phyloP scores from a whole-genome alignment of 2,329 filamentous ascomycete species.

The Cladophialophora carrionii region DNA sequence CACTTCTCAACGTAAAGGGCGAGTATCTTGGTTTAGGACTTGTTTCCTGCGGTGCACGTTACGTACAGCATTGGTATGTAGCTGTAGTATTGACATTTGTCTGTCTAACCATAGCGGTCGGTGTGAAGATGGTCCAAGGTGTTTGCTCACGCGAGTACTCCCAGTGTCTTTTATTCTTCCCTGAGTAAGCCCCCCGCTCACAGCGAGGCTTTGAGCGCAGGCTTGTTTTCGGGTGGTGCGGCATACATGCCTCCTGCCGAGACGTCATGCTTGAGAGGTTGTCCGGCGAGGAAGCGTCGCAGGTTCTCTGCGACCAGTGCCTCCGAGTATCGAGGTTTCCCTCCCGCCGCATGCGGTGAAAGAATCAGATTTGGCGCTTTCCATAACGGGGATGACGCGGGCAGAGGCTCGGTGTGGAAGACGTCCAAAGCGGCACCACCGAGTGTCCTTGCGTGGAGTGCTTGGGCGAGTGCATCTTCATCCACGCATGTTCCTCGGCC shows the following conservation, averaged over 20 bases:
- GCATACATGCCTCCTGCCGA: constrained; percentile 18
- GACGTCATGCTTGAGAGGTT: constrained; percentile 59
- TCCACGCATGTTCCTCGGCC: constrained; percentile 31
- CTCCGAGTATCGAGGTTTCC: constrained; percentile 63
- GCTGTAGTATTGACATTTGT: background rate
- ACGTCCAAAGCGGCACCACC: constrained; percentile 71
- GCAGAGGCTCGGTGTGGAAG: constrained; percentile 70
- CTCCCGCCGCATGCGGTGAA: constrained; percentile 36
- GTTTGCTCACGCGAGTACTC: background rate
- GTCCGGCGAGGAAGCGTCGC: constrained; percentile 61
- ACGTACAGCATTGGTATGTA: too few species aligned
- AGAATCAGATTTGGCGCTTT: constrained; percentile 31
- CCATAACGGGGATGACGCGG: constrained; percentile 59
- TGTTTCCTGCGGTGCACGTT: background rate
- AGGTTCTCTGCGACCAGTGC: constrained; percentile 64
- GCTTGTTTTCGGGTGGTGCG: background rate
- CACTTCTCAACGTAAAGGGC: too few species aligned
- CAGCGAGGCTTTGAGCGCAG: constrained; percentile 19
- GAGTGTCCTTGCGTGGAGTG: constrained; percentile 56
- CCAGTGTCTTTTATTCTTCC: background rate
- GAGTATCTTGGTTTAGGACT: background rate
- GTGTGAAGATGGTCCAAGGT: background rate
- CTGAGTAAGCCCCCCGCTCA: background rate
- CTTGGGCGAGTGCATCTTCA: constrained; percentile 29
- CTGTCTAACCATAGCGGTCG: background rate